phyloP scores from a whole-genome alignment of 331 rosid genomes.

The Malus hybrid region DNA sequence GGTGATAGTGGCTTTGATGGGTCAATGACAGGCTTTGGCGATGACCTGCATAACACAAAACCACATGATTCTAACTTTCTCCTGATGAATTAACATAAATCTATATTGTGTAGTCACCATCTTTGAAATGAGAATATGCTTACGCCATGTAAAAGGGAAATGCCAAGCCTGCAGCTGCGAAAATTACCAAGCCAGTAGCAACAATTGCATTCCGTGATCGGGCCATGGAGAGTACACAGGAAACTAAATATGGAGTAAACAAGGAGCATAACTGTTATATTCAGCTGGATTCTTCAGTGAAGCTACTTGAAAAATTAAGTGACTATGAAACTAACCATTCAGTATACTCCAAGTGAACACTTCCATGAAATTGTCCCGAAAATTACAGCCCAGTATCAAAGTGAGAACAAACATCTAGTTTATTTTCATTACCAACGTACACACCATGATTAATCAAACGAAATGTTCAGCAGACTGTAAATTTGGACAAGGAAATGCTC shows the following conservation, averaged over 20 bases:
- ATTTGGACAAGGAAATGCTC: background rate
- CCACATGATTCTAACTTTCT: background rate
- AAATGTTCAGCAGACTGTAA: background rate
- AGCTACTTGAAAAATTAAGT: background rate
- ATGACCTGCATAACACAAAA: slow-evolving; percentile 45
- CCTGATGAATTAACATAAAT: background rate
- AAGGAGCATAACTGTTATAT: background rate
- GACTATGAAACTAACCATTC: background rate
- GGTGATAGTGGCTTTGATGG: slow-evolving; percentile 78
- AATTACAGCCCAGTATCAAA: background rate
- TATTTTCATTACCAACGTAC: background rate
- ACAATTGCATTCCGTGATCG: slow-evolving; percentile 57
- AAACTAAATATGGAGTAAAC: background rate
- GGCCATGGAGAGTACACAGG: slow-evolving; percentile 28
- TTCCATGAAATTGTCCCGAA: background rate
- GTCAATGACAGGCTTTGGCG: slow-evolving; percentile 75
- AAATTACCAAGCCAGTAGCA: slow-evolving; percentile 59
- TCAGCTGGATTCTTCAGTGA: background rate
- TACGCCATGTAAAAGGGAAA: slow-evolving; percentile 99
- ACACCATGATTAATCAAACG: background rate
- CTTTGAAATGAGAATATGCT: slow-evolving; percentile 9
- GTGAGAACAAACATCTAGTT: background rate
- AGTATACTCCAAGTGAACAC: background rate
- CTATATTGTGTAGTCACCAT: background rate
- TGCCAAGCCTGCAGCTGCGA: slow-evolving; percentile 73